Percentiles rank a stretch among this genome's conserved stretches.
These are phyloP conservation scores for Cercospora berteroae DNA, from an alignment of 2,329 filamentous ascomycete species.

Conservation along the genomic window DNA sequence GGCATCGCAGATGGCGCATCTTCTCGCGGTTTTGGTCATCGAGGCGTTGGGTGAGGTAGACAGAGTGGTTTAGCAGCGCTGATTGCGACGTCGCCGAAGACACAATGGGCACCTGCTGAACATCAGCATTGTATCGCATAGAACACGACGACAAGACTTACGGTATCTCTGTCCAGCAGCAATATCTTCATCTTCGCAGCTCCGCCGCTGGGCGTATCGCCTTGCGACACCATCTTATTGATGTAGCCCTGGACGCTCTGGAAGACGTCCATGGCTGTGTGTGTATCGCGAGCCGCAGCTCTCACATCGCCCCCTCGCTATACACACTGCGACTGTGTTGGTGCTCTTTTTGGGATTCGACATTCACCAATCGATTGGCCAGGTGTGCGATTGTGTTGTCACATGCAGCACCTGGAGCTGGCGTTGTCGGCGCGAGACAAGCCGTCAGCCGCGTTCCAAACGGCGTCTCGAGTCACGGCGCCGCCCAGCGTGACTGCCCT, in stretches of 20 bases:
- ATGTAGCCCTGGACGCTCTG: conserved; percentile 93
- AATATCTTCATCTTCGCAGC: conserved; percentile 98
- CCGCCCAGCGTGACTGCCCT: background rate
- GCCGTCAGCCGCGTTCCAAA: background rate
- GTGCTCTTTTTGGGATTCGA: background rate
- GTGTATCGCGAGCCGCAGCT: conserved; percentile 3
- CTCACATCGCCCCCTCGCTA: background rate
- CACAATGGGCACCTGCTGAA: conserved; percentile 70
- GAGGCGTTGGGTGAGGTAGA: conserved; percentile 94
- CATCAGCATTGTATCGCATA: conserved; percentile 8
- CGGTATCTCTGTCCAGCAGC: conserved; percentile 87
- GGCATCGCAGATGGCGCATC: conserved; percentile 93
- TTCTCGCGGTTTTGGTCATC: conserved; percentile 89
- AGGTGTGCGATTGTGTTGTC: background rate
- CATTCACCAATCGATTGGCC: background rate
- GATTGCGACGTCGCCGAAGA: conserved; percentile 97
- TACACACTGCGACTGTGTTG: background rate
- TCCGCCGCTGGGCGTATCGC: conserved; percentile 55
- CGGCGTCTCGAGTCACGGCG: background rate
- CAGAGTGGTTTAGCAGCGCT: conserved; percentile 88
- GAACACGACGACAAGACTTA: conserved; percentile 40
- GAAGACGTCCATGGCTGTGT: conserved; percentile 76
- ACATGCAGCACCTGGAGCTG: background rate
- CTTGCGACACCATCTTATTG: conserved; percentile 87
- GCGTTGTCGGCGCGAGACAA: background rate